phyloP scores from a whole-genome alignment of 495 filamentous ascomycete genomes.

The Penicilliopsis zonata region DNA sequence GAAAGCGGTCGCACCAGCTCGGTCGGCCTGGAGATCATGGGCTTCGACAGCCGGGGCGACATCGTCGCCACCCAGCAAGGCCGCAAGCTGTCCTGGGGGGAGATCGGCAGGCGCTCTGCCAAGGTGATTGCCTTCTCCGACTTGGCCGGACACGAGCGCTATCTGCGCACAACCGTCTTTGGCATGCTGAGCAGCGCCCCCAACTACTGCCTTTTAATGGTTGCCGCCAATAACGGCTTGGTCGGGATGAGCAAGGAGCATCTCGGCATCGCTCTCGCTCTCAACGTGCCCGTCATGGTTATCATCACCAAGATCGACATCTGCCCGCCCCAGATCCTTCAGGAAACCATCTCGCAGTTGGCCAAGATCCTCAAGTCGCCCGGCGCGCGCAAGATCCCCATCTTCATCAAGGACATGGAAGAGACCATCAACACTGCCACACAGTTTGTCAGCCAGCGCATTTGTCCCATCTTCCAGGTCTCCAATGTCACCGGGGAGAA shows the following conservation, averaged over 20 bases:
- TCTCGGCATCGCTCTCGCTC: constrained; percentile 82
- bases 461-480: constrained; percentile 95
- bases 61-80: constrained; percentile 75
- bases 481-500: constrained; percentile 93
- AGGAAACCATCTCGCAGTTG: constrained; percentile 89
- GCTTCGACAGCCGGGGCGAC: constrained; percentile 82
- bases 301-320: constrained; percentile 99
- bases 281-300: constrained; percentile 97
- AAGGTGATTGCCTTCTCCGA: constrained; percentile 98
- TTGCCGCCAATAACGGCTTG: constrained; percentile 93
- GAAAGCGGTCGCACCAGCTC: constrained; percentile 92
- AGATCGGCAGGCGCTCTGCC: constrained; percentile 85
- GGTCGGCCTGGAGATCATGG: constrained; percentile 98
- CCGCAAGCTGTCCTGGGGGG: constrained; percentile 88
- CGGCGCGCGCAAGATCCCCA: constrained; percentile 91
- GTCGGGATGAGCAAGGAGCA: constrained; percentile 99
- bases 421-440: constrained; percentile 91
- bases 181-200: constrained; percentile 89
- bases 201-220: constrained; percentile 97
- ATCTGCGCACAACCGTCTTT: constrained; percentile 93
- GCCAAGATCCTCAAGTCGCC: constrained; percentile 86
- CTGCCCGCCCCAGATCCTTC: constrained; percentile 87
- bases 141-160: constrained; percentile 89
- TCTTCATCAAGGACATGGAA: constrained; percentile 84
- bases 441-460: constrained; percentile 89